Percentiles rank a stretch among this genome's conserved stretches.
phyloP scores from a whole-genome alignment of 2,329 filamentous ascomycete genomes.

The Ophiostoma sp. region DNA sequence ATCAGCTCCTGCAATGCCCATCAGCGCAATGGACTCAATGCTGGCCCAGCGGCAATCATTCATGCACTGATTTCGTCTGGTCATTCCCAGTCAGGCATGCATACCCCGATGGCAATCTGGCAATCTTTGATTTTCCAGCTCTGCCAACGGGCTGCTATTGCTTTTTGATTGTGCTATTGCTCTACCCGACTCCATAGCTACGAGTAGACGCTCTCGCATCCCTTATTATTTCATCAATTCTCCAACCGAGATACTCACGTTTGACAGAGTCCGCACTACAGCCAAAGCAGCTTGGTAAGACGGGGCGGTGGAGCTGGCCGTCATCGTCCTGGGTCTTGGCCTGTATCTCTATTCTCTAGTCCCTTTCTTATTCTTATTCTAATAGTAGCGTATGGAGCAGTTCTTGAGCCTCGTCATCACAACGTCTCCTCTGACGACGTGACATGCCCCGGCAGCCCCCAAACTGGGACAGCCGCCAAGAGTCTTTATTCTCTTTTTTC shows the following conservation, averaged over 20 bases:
- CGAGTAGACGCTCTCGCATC: conserved; percentile 1
- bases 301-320: conserved; percentile 1
- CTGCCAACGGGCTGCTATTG: no score
- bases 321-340: background rate
- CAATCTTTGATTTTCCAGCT: no score
- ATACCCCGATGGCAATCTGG: background rate
- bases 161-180: no score
- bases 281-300: conserved; percentile 1
- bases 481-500: background rate
- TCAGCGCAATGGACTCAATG: background rate
- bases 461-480: background rate
- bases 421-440: background rate
- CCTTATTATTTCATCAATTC: conserved; percentile 14
- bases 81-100: background rate
- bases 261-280: background rate
- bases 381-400: background rate
- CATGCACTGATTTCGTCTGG: background rate
- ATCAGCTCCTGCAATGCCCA: background rate
- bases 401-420: background rate
- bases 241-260: conserved; percentile 2
- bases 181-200: background rate
- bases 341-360: background rate
- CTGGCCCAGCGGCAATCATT: background rate
- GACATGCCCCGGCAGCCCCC: background rate
- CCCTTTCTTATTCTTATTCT: background rate